These are phyloP conservation scores for Neurospora hispaniola DNA, from an alignment of 495 filamentous ascomycete species.

Conservation along the genomic window DNA sequence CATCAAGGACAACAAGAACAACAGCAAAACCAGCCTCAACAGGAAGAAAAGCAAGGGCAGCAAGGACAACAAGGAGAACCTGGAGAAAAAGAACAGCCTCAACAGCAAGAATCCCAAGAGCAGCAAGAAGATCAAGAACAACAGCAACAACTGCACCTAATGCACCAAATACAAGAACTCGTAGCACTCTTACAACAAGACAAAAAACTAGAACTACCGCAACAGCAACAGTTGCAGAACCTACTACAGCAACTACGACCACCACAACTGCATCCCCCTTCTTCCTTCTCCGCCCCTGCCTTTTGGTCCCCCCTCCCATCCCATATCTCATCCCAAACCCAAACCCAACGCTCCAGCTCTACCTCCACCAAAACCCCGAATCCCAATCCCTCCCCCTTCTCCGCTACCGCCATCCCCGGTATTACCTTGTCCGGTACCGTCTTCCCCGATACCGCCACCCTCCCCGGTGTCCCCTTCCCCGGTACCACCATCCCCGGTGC, in stretches of 20 bases:
- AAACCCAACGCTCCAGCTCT: too few relatives aligned
- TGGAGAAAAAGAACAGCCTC: too few relatives aligned
- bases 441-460: too few relatives aligned
- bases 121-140: background rate
- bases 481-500: too few relatives aligned
- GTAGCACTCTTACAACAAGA: background rate
- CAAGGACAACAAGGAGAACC: too few relatives aligned
- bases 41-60: background rate
- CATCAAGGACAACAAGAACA: too few relatives aligned
- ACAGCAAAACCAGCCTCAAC: background rate
- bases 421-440: too few relatives aligned
- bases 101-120: too few relatives aligned
- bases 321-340: too few relatives aligned
- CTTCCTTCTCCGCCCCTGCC: background rate
- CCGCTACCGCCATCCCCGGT: too few relatives aligned
- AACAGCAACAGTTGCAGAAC: background rate
- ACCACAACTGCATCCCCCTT: background rate
- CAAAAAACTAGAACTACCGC: background rate
- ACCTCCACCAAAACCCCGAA: background rate
- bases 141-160: background rate
- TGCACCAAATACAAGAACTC: background rate
- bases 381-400: background rate
- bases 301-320: background rate
- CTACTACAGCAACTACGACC: background rate
- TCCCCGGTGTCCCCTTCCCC: too few relatives aligned